Conservation (phyloP, 768 basidiomycete genomes). For the Leccinum arenicola region DNA sequence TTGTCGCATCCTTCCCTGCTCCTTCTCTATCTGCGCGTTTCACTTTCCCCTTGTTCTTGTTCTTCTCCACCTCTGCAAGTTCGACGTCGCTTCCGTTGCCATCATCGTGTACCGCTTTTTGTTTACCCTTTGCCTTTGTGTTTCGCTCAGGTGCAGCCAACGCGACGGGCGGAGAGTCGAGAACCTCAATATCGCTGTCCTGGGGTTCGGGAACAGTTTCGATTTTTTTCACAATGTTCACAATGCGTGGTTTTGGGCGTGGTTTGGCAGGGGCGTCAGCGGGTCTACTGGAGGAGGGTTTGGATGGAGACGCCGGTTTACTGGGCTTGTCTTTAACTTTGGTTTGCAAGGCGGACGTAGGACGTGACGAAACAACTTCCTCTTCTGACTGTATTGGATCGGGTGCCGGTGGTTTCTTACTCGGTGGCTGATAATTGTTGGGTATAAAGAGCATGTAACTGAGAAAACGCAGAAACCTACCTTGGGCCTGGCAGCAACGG, state of each 20-base stretch:
- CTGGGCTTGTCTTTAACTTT: constrained; percentile 18
- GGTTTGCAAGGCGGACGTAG: constrained; percentile 9
- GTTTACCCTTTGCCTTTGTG: constrained; percentile 38
- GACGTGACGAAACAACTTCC: constrained; percentile 12
- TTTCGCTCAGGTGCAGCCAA: constrained; percentile 21
- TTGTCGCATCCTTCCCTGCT: constrained; percentile 29
- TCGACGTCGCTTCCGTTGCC: constrained; percentile 15
- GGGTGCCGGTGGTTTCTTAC: constrained; percentile 9
- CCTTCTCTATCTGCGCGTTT: constrained; percentile 19
- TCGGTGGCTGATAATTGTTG: constrained; percentile 9
- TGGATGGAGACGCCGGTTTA: constrained; percentile 14
- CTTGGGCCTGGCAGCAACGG: constrained; percentile 35
- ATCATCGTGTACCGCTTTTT: constrained; percentile 29
- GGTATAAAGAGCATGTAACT: constrained; percentile 11
- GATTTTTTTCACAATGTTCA: constrained; percentile 16
- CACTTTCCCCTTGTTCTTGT: constrained; percentile 22
- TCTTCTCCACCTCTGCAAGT: constrained; percentile 27
- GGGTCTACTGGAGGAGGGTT: constrained; percentile 18
- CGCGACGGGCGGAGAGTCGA: constrained; percentile 13
- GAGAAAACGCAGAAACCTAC: background rate
- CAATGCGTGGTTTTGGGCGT: constrained; percentile 22
- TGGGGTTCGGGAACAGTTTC: constrained; percentile 17
- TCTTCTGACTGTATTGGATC: constrained; percentile 18
- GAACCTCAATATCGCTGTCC: constrained; percentile 34
- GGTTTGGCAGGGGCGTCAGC: constrained; percentile 19